Evolutionary conservation across 2,329 filamentous ascomycete genomes (phyloP), one percentile per base, ranked within the genome.

Genomic region (Akanthomyces muscarius): DNA sequence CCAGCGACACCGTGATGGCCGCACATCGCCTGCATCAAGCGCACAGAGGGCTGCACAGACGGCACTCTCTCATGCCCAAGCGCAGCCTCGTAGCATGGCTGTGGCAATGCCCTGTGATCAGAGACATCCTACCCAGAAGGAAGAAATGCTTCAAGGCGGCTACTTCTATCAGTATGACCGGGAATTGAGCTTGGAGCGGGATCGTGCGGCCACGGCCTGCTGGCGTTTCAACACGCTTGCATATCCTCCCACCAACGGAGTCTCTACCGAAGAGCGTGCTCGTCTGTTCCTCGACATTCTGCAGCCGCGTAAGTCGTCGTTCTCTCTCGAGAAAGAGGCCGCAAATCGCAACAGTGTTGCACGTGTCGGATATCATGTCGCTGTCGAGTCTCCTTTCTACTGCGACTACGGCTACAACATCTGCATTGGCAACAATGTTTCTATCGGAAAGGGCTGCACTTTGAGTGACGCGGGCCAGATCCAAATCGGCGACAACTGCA

Each of bases 391-490:
- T 2, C 94, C 94, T 0, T 98, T 99, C 74, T 88, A 83, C 53
- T 97, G 94, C 73, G 92, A 97, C 71, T 97, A 97, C 71, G 95
- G 95, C 0, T 98, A 97, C 78, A 98, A 98, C 74, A 89, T 98
- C 69, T 84, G 85, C 54, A 90, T 98, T 68, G 93, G 91, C 16
- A 89, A 93, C 68, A 88, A 95, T 66, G 91, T 96, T 3, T 84
- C 88, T 61, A 90, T 98, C 68, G 91, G 89, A 21, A 85, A 90
- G 62, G 90, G 91, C 70, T 97, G 92, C 75, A 88, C 87, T 33
- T 89, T 98, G 71, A 86, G 93, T 62, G 95, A 99, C 73, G 88
- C 92, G n/a, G 90, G 88, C 72, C 83, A 88, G 66, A 89, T 98
- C 65, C 86, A 81, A 54, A 92, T 98, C 70, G 93, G 90, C 18